phyloP scores from a whole-genome alignment of 805 yeast species.

The Schizosaccharomyces cryophilus region DNA sequence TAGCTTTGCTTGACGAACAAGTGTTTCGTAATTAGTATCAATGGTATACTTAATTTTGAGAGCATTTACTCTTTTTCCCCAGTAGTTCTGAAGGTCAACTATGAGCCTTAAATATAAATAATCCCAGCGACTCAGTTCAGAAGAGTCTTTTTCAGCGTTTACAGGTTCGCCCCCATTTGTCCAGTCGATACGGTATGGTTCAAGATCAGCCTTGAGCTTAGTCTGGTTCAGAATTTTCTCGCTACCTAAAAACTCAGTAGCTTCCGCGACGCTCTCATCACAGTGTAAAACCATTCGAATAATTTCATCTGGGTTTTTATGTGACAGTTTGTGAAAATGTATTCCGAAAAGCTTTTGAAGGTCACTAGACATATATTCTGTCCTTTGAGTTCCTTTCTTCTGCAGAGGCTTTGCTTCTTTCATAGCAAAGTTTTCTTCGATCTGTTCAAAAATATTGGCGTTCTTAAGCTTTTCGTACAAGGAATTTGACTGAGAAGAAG shows the following conservation, averaged over 20 bases:
- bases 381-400: conserved; percentile 27
- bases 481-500: conserved; percentile 10
- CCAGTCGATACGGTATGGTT: conserved; percentile 60
- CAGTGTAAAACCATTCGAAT: conserved; percentile 53
- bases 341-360: conserved; percentile 87
- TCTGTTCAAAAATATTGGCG: conserved; percentile 59
- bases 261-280: conserved; percentile 45
- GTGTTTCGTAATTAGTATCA: conserved; percentile 55
- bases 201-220: background rate
- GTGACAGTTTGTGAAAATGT: conserved; percentile 57
- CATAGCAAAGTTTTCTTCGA: conserved; percentile 72
- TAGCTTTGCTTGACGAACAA: conserved; percentile 37
- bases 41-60: conserved; percentile 41
- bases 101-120: conserved; percentile 59
- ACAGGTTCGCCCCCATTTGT: conserved; percentile 17
- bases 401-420: conserved; percentile 30
- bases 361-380: conserved; percentile 52
- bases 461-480: conserved; percentile 39
- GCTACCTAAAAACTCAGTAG: conserved; percentile 52
- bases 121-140: conserved; percentile 67
- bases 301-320: conserved; percentile 35
- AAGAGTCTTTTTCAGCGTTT: conserved; percentile 42
- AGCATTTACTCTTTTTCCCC: conserved; percentile 82
- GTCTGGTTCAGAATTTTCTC: background rate
- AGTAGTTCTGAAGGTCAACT: conserved; percentile 63